Conservation (phyloP, 129 eudicot genomes). For the Flaveria robusta region DNA sequence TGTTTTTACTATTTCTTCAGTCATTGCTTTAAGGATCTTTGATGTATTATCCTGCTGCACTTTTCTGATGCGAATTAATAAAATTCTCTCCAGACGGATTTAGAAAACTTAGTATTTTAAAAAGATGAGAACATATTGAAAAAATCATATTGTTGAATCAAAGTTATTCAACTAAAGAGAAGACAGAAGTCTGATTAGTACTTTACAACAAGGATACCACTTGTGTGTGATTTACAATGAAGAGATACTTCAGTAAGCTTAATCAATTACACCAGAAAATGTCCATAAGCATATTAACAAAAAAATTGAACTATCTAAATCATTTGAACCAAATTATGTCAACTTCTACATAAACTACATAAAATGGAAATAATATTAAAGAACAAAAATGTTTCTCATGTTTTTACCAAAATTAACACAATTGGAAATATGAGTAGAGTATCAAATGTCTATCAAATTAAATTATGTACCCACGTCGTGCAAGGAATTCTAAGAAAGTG, state of each 20-base stretch:
- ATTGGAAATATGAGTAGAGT: neutral
- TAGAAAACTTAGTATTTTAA: neutral
- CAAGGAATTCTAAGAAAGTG: neutral
- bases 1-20: neutral
- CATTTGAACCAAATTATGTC: neutral
- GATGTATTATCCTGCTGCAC: neutral
- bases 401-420: neutral
- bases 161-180: neutral
- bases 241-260: neutral
- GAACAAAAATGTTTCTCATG: neutral
- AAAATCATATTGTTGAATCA: neutral
- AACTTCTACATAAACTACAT: neutral
- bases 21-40: slow-evolving; percentile 6
- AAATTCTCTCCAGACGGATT: neutral
- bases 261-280: neutral
- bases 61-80: neutral
- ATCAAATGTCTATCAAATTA: neutral
- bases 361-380: neutral
- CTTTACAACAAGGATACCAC: neutral
- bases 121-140: neutral
- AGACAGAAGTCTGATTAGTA: neutral
- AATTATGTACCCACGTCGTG: neutral
- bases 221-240: neutral
- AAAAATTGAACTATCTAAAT: neutral
- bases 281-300: neutral